phyloP scores from a whole-genome alignment of 2,329 filamentous ascomycete genomes.

The Diaporthe humulicola region DNA sequence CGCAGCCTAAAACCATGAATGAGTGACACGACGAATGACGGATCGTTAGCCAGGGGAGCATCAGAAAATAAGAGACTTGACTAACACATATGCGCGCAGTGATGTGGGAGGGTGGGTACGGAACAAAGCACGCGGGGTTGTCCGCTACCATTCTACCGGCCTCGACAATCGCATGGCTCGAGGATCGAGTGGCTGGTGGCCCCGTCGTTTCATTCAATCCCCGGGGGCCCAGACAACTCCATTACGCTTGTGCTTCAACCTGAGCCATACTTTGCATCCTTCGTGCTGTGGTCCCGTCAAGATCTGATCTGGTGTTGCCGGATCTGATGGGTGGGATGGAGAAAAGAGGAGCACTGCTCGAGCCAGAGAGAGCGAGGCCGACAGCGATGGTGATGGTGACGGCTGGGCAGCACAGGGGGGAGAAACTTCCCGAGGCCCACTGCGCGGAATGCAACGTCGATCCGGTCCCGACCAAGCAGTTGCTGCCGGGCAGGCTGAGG shows the following conservation, averaged over 20 bases:
- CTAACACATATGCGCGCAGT: background rate
- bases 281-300: background rate
- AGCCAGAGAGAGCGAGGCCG: background rate
- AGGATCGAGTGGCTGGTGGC: conserved; percentile 7
- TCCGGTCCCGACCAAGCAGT: conserved; percentile 1
- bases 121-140: conserved; percentile 4
- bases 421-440: conserved; percentile 17
- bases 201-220: conserved; percentile 1
- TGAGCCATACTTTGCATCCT: background rate
- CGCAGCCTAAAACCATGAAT: conserved; percentile 25
- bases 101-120: background rate
- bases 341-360: background rate
- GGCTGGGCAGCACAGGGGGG: background rate
- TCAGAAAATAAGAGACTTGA: too few species aligned
- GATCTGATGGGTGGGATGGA: background rate
- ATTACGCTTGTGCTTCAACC: background rate
- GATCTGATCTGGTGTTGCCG: conserved; percentile 14
- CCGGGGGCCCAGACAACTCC: background rate
- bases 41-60: background rate
- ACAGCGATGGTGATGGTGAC: background rate
- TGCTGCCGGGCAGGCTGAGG: background rate
- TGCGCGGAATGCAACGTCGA: conserved; percentile 6
- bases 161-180: background rate
- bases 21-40: background rate
- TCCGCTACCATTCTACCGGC: conserved; percentile 12